Evolutionary conservation across 768 basidiomycete species (phyloP).

Genomic region (Gloeostereum incarnatum): DNA sequence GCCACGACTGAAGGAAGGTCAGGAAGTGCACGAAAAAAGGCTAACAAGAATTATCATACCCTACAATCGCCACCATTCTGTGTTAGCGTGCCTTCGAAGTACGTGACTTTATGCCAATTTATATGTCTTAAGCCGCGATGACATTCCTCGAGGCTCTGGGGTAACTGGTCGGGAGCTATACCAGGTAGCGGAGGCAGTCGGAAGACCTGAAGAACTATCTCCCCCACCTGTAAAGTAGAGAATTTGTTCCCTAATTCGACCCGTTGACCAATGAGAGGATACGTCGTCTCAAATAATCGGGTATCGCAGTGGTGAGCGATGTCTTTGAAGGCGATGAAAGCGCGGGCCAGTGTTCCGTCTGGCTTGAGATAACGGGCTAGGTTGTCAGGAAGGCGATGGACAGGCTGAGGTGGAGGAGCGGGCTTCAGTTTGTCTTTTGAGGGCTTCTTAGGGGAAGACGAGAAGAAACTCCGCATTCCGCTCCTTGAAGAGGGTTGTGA

Average conservation of each 20-base stretch:
- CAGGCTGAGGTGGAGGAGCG: constrained; percentile 26
- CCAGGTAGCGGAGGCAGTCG: constrained; percentile 86
- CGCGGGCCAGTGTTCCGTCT: constrained; percentile 82
- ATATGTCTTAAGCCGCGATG: constrained; percentile 81
- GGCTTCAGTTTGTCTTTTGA: constrained; percentile 34
- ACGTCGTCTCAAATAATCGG: constrained; percentile 73
- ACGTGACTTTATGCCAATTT: constrained; percentile 91
- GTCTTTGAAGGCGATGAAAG: constrained; percentile 85
- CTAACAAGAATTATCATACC: constrained; percentile 38
- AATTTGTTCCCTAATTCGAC: constrained; percentile 45
- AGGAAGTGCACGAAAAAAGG: background rate
- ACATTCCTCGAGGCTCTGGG: constrained; percentile 91
- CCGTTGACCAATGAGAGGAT: constrained; percentile 73
- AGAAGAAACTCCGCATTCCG: constrained; percentile 71
- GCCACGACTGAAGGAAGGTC: constrained; percentile 50
- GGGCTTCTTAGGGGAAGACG: constrained; percentile 63
- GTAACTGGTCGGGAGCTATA: constrained; percentile 64
- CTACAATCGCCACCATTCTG: constrained; percentile 90
- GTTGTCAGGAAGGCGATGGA: constrained; percentile 53
- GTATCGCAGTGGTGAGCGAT: constrained; percentile 79
- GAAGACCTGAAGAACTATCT: constrained; percentile 86
- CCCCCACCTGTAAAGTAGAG: constrained; percentile 69
- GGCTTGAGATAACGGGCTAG: constrained; percentile 76
- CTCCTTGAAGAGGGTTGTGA: constrained; percentile 45
- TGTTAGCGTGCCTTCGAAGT: constrained; percentile 88